phyloP scores from a whole-genome alignment of 352 stramenopile genomes.

The Globisporangium heterothallicum region DNA sequence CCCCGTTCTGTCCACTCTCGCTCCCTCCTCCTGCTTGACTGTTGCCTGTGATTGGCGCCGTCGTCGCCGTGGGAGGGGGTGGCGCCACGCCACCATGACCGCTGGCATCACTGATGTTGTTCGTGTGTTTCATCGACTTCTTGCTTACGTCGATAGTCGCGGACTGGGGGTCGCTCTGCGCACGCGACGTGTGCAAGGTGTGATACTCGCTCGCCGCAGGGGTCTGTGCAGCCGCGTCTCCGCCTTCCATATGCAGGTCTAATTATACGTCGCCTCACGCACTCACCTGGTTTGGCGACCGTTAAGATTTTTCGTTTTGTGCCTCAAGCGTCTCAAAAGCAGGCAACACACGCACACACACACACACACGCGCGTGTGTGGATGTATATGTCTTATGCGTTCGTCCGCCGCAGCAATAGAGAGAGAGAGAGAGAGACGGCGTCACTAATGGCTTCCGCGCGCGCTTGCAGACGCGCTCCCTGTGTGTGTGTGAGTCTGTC shows the following conservation, averaged over 20 bases:
- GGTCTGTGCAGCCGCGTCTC: not conserved
- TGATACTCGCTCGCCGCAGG: conserved; percentile 18
- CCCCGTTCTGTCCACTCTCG: conserved; percentile 9
- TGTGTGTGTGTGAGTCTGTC: too few relatives aligned
- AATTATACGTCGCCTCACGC: not conserved
- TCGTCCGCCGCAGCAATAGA: too few relatives aligned
- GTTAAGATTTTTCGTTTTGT: too few relatives aligned
- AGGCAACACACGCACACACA: too few relatives aligned
- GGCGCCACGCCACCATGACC: not conserved
- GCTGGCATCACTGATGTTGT: conserved; percentile 7
- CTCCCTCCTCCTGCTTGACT: not conserved
- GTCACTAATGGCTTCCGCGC: too few relatives aligned
- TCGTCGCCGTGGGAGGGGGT: conserved; percentile 6
- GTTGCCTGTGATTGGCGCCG: conserved; percentile 1
- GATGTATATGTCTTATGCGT: too few relatives aligned
- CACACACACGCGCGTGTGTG: too few relatives aligned
- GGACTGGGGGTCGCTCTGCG: conserved; percentile 5
- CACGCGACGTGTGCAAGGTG: conserved; percentile 28
- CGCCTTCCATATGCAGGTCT: not conserved
- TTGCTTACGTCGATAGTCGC: not conserved
- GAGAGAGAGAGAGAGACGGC: too few relatives aligned
- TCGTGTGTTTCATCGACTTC: conserved; percentile 12
- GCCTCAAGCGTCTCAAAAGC: too few relatives aligned
- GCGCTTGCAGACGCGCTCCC: too few relatives aligned
- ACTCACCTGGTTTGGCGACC: too few relatives aligned